Conservation (phyloP, 2,329 filamentous ascomycete species). For the Botrytis tulipae region DNA sequence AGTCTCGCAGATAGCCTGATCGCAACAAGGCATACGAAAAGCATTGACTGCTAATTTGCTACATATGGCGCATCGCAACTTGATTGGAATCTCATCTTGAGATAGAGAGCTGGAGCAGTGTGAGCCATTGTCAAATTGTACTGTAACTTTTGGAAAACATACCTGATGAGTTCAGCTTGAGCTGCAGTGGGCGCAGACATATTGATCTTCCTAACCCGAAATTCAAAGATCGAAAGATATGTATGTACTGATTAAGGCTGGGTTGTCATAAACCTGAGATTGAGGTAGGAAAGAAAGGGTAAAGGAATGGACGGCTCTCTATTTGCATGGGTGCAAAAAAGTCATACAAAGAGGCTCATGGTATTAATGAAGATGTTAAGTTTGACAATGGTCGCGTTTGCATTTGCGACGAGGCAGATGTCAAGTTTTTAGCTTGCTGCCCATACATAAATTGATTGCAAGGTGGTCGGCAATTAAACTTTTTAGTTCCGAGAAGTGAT, state of each 20-base stretch:
- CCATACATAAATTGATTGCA: conserved; percentile 5
- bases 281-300: conserved; percentile 10
- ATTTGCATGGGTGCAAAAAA: conserved; percentile 4
- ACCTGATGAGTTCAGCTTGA: conserved; percentile 40
- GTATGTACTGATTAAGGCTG: conserved; percentile 2
- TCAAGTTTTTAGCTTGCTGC: conserved; percentile 6
- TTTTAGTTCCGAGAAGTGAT: conserved; percentile 7
- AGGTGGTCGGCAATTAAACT: conserved; percentile 20
- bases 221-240: neutral
- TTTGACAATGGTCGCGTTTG: conserved; percentile 15
- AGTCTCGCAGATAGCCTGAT: conserved; percentile 86
- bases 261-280: neutral
- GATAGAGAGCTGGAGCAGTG: conserved; percentile 34
- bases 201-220: conserved; percentile 6
- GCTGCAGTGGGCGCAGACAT: conserved; percentile 37
- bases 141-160: conserved; percentile 10
- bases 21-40: conserved; percentile 89
- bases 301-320: conserved; percentile 21
- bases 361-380: conserved; percentile 2
- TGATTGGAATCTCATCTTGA: conserved; percentile 84
- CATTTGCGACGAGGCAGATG: conserved; percentile 12
- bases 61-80: conserved; percentile 91
- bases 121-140: conserved; percentile 22
- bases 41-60: conserved; percentile 88
- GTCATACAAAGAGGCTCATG: conserved; percentile 19